These are phyloP conservation scores for Tolypocladium album DNA, from an alignment of 2,329 filamentous ascomycete species.

Conservation along the genomic window DNA sequence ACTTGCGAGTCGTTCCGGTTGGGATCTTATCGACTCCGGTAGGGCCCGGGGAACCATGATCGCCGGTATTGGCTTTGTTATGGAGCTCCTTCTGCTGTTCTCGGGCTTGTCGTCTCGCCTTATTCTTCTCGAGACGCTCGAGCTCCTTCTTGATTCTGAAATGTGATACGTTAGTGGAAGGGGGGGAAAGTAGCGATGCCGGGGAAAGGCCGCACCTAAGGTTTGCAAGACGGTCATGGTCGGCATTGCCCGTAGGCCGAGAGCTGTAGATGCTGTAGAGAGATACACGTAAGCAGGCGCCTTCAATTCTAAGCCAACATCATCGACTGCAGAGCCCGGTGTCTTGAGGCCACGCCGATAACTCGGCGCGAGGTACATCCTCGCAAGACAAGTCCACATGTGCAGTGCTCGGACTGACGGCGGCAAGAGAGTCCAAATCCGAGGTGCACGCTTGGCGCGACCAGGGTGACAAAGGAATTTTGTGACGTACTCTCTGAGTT, in stretches of 20 bases:
- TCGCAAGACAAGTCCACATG: conserved; percentile 9
- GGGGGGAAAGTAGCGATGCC: no score
- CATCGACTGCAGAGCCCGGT: conserved; percentile 17
- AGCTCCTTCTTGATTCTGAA: conserved; percentile 50
- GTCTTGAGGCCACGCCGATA: conserved; percentile 12
- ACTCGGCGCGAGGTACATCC: conserved; percentile 2
- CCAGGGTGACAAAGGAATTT: conserved; percentile 3
- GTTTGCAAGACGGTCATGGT: conserved; percentile 36
- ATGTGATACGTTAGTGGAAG: background rate
- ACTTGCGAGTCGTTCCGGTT: conserved; percentile 74
- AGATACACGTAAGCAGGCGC: conserved; percentile 27
- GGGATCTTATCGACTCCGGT: conserved; percentile 36
- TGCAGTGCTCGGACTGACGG: conserved; percentile 8
- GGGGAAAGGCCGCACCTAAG: conserved; percentile 21
- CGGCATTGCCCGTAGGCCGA: conserved; percentile 37
- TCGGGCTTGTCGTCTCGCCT: conserved; percentile 77
- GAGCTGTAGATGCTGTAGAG: conserved; percentile 37
- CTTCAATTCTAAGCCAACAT: conserved; percentile 22
- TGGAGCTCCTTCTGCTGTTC: conserved; percentile 74
- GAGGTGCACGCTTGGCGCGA: conserved; percentile 4
- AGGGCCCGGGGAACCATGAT: conserved; percentile 39
- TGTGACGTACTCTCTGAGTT: conserved; percentile 58
- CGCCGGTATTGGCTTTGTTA: conserved; percentile 31
- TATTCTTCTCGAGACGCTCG: conserved; percentile 79
- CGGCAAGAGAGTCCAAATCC: conserved; percentile 8